Evolutionary conservation across 2,329 filamentous ascomycete genomes (phyloP), one percentile per base, ranked within the genome.

Genomic region (Daldinia sp.): DNA sequence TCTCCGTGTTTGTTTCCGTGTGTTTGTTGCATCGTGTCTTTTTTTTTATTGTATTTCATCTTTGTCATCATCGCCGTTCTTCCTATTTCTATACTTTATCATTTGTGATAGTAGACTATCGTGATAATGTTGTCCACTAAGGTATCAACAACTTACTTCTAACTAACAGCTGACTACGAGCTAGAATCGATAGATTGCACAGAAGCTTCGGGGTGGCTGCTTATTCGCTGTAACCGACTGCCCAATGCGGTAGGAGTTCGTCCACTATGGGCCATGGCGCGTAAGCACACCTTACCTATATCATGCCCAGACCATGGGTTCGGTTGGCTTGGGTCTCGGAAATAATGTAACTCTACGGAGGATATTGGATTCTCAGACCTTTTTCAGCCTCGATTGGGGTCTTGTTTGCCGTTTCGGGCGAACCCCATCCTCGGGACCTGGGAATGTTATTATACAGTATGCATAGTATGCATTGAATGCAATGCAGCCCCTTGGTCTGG

Each of bases 321-420:
- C 54, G 37, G 67, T 37, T 42, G 42, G 41, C 46, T 67, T 42
- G 59, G 44, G 54, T 61, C 60, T 60, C 62, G 56, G 62, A 62
- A 59, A 62, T 41, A 46, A 67, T 66, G 62, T 30, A 44, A 64
- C 62, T 66, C 50, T 59, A 65, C 58, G 62, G 61, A 65, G 59
- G 58, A 46, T 51, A 33, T 51, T 51, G 46, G 46, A 30, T 60
- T 62, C 54, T 44, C 30, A 50, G 18, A 44, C 48, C 55, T 56
- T 56, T 37, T 65, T 70, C 68, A 70, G 68, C 68, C 68, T 65
- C 65, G 68, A 60, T 35, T 57, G 46, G 26, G 46, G 51, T 60
- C 39, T 56, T n/a, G 48, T 59, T 64, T 60, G 35, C 54, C 60
- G 13, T 67, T 68, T 62, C 41, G 57, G 60, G 46, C 37, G 64